phyloP scores from a whole-genome alignment of 2,329 filamentous ascomycete species.

The Neonectria punicea region DNA sequence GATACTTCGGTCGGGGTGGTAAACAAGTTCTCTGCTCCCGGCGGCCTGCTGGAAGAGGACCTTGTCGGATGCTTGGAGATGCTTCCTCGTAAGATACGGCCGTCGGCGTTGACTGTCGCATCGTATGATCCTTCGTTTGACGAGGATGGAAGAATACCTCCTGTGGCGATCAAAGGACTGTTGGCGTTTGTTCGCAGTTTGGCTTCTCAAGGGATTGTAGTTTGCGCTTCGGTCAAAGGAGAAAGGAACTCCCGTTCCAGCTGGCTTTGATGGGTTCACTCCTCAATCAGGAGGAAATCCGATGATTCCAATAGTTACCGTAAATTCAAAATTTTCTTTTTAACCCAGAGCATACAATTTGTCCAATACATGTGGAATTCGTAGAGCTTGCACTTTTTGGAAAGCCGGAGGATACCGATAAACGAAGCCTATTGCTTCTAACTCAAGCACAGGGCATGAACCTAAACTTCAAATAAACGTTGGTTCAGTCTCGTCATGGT shows the following conservation, averaged over 20 bases:
- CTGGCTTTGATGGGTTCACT: not conserved
- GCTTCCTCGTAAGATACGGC: conserved; percentile 28
- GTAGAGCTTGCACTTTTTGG: not conserved
- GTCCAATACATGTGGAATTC: conserved; percentile 9
- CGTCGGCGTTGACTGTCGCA: conserved; percentile 34
- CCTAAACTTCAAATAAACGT: not conserved
- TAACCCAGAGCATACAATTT: conserved; percentile 6
- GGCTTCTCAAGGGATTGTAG: conserved; percentile 20
- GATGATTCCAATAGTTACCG: not conserved
- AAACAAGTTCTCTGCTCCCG: conserved; percentile 49
- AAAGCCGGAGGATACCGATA: not conserved
- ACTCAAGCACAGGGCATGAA: not conserved
- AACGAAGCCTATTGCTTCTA: not conserved
- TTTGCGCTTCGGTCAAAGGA: not conserved
- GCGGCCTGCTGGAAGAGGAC: conserved; percentile 45
- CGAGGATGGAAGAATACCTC: conserved; percentile 22
- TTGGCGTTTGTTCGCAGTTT: conserved; percentile 29
- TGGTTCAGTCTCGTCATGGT: not conserved
- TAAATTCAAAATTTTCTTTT: no score
- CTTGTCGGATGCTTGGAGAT: conserved; percentile 32
- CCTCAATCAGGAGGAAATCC: not conserved
- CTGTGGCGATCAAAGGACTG: conserved; percentile 27
- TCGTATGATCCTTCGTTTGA: conserved; percentile 41
- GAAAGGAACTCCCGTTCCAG: not conserved
- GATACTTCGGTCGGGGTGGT: conserved; percentile 48